Percentiles rank a stretch among this genome's conserved stretches.
These are phyloP conservation scores for Zygosaccharomyces kombuchaensis DNA, from an alignment of 805 yeast genomes.

Conservation along the genomic window DNA sequence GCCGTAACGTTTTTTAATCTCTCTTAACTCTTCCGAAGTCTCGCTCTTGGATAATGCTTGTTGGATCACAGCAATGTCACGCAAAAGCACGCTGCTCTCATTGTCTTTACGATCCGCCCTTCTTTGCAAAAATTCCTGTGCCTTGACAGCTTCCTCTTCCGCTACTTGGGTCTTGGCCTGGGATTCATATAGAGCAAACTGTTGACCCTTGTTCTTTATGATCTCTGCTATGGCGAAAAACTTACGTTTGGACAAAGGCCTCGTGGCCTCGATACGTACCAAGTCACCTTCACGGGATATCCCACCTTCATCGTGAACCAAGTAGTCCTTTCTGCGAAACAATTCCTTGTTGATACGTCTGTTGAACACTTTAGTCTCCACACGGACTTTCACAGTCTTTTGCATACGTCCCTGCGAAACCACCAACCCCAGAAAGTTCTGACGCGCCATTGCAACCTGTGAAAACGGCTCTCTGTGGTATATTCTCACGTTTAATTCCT, in stretches of 20 bases:
- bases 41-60: slow-evolving; percentile 32
- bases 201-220: slow-evolving; percentile 83
- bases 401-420: slow-evolving; percentile 94
- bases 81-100: slow-evolving; percentile 27
- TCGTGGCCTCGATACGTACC: slow-evolving; percentile 85
- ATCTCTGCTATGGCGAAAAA: slow-evolving; percentile 90
- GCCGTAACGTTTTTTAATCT: slow-evolving; percentile 44
- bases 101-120: slow-evolving; percentile 37
- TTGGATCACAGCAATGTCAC: slow-evolving; percentile 28
- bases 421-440: slow-evolving; percentile 87
- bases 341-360: slow-evolving; percentile 68
- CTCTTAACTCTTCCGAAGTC: slow-evolving; percentile 37
- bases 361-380: slow-evolving; percentile 71
- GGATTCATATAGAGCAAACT: slow-evolving; percentile 72
- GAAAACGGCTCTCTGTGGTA: not conserved
- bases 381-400: slow-evolving; percentile 91
- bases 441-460: slow-evolving; percentile 63
- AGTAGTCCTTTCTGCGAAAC: slow-evolving; percentile 70
- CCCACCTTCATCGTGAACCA: slow-evolving; percentile 92
- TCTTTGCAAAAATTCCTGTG: slow-evolving; percentile 50
- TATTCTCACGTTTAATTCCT: not conserved
- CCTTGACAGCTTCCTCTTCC: slow-evolving; percentile 58
- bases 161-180: slow-evolving; percentile 66
- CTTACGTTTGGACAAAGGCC: slow-evolving; percentile 79
- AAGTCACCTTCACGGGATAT: slow-evolving; percentile 92